phyloP scores from a whole-genome alignment of 148 eudicot species.

The Dysphania ambrosioides region DNA sequence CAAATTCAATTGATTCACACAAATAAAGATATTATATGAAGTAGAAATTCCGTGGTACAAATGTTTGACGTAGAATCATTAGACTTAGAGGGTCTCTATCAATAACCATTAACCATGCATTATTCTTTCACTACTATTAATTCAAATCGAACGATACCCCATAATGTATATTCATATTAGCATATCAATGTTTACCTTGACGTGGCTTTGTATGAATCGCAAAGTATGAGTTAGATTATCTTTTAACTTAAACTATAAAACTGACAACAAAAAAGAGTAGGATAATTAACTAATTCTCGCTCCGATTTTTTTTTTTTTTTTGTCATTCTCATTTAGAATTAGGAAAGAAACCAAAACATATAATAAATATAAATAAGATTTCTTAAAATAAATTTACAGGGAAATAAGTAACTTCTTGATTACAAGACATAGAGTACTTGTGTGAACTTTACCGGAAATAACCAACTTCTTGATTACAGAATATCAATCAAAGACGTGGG shows the following conservation, averaged over 20 bases:
- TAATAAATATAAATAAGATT: no score
- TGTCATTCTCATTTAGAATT: no score
- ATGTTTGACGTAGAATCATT: not conserved
- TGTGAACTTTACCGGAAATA: not conserved
- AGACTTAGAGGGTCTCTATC: not conserved
- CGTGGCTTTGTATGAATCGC: not conserved
- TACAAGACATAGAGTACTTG: not conserved
- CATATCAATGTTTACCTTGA: not conserved
- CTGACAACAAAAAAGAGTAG: not conserved
- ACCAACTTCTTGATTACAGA: not conserved
- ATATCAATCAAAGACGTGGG: not conserved
- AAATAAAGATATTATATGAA: not conserved
- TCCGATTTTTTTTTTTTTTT: no score
- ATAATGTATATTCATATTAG: not conserved
- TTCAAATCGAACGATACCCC: not conserved
- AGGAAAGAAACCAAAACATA: no score
- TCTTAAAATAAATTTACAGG: no score
- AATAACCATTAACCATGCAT: not conserved
- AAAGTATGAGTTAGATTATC: not conserved
- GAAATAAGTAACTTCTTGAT: no score
- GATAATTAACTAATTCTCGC: no score
- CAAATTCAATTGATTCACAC: no score
- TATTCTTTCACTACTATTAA: not conserved
- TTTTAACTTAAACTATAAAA: not conserved
- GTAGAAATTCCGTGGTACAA: not conserved